phyloP scores from a whole-genome alignment of 2,329 filamentous ascomycete species.

The Cyphellophora europaea region DNA sequence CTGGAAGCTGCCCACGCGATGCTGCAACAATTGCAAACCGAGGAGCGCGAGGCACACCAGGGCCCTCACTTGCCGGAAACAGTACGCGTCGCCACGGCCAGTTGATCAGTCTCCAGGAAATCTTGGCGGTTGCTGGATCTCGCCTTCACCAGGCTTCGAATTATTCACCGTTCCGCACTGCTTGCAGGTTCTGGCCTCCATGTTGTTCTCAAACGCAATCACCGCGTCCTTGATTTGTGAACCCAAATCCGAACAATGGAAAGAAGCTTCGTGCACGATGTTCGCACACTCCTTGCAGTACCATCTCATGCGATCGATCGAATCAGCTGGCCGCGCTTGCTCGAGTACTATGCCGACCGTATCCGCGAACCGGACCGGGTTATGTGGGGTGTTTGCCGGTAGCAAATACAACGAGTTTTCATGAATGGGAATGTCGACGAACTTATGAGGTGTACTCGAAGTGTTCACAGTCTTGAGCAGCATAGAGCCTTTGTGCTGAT shows the following conservation, averaged over 20 bases:
- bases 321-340: constrained; percentile 62
- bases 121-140: constrained; percentile 32
- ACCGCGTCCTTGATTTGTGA: constrained; percentile 92
- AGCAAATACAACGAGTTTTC: constrained; percentile 93
- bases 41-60: constrained; percentile 1
- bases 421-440: constrained; percentile 78
- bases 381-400: constrained; percentile 90
- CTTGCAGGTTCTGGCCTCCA: constrained; percentile 62
- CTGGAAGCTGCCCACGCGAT: constrained; percentile 52
- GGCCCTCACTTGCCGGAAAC: neutral
- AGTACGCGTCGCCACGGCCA: neutral
- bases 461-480: constrained; percentile 80
- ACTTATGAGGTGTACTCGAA: constrained; percentile 41
- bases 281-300: constrained; percentile 67
- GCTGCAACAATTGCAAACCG: constrained; percentile 7
- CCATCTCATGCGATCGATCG: constrained; percentile 76
- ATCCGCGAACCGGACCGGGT: constrained; percentile 84
- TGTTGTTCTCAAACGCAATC: constrained; percentile 64
- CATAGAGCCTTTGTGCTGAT: constrained; percentile 90
- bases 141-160: constrained; percentile 28
- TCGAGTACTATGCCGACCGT: constrained; percentile 93
- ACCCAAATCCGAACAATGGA: constrained; percentile 82
- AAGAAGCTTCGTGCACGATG: constrained; percentile 75
- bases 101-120: constrained; percentile 21
- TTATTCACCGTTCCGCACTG: constrained; percentile 70